phyloP scores from a whole-genome alignment of 1,139 yeast genomes.

The Cylindricascospora bacillispora region DNA sequence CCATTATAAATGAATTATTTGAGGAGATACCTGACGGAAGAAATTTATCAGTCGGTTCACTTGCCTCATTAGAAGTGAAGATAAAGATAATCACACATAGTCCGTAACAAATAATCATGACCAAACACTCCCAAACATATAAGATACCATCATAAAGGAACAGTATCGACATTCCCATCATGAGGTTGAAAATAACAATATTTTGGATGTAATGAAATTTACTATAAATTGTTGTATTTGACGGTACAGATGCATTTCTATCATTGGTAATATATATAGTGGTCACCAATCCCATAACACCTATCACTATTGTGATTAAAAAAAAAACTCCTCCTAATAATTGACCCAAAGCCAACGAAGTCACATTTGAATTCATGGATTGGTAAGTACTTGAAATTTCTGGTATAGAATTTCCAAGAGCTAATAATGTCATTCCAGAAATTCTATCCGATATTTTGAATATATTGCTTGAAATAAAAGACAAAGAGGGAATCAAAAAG shows the following conservation, averaged over 20 bases:
- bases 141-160: constrained; percentile 16
- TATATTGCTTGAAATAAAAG: constrained; percentile 19
- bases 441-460: constrained; percentile 61
- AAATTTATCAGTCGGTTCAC: background rate
- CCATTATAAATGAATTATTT: background rate
- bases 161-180: constrained; percentile 10
- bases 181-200: constrained; percentile 11
- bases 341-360: constrained; percentile 78
- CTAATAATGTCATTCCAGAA: constrained; percentile 78
- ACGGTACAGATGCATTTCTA: background rate
- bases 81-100: constrained; percentile 7
- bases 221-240: constrained; percentile 2
- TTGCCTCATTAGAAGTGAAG: constrained; percentile 1
- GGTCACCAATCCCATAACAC: constrained; percentile 16
- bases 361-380: constrained; percentile 57
- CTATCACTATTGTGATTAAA: constrained; percentile 20
- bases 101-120: constrained; percentile 13
- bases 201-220: constrained; percentile 17
- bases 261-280: constrained; percentile 7
- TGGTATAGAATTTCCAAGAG: constrained; percentile 88
- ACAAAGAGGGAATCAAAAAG: constrained; percentile 21
- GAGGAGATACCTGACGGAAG: too few species aligned
- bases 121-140: constrained; percentile 15
- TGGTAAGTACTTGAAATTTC: constrained; percentile 77
- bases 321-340: constrained; percentile 53